Base-by-base conservation (phyloP, 306 rosid species). In the Quercus glauca region DNA sequence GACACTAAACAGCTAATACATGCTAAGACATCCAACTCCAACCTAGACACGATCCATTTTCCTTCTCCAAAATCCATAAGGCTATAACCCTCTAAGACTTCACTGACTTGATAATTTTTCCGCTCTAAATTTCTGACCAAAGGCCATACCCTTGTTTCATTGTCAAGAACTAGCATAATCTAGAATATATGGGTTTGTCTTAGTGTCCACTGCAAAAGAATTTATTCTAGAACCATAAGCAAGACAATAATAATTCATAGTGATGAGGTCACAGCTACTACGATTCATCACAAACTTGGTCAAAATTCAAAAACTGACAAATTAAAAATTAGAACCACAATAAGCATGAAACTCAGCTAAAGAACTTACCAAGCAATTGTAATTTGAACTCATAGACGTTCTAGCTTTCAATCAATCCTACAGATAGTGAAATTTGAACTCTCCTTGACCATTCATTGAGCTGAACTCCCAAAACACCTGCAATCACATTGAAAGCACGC, bases 301-400 rank as follows among this genome's bases (percentile, higher is more conserved):
- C 26, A 5, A 19, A 69, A 26, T 15, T 59, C 3, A 52, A 69
- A 25, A 52, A 31, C 61, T 23, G 37, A 71, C 37, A 29, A 29
- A 60, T 4, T 9, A 58, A n/a, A 58, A 9, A 9, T 21, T 58
- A 26, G 35, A 12, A 61, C n/a, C n/a, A 61, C 26, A 61, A 25
- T 25, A 80, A 37, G 26, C 23, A 80, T 26, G 69, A 69, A 18
- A 18, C 14, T 35, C 21, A 29, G 33, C 75, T 71, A 51, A 79
- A 56, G 64, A 64, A 90, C 96, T 86, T 89, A 95, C 99, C 98
- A 85, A 95, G 96, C 81, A 95, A 98, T 77, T 93, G 98, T 73
- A 31, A 31, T 31, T 4, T 31, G 35, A 31, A 31, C 5, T 31
- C 35, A 31, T 31, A 31, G 35, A 31, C 6, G 35, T 4, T 31